Percentiles rank a stretch among this genome's conserved stretches.
Evolutionary conservation across 2,329 filamentous ascomycete species (phyloP).

Genomic region (Colletotrichum zoysiae): DNA sequence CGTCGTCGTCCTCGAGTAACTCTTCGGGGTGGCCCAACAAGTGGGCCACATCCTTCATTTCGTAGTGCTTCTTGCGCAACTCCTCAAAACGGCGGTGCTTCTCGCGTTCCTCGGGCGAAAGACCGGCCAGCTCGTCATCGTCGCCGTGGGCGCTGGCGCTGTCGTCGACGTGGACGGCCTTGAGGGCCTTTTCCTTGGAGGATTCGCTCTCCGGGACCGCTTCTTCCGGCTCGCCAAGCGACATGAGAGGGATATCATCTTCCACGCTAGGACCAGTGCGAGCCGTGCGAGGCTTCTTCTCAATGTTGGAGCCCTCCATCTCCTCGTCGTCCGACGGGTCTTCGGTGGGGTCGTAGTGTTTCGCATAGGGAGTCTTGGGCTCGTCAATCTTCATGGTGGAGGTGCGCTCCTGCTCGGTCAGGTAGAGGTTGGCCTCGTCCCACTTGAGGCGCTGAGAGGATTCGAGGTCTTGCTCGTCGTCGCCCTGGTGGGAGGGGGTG

Average conservation of each 20-base stretch:
- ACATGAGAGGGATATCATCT: slow-evolving; percentile 92
- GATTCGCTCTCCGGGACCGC: slow-evolving; percentile 65
- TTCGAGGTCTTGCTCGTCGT: slow-evolving; percentile 63
- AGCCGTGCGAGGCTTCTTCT: slow-evolving; percentile 50
- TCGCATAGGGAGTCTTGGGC: slow-evolving; percentile 96
- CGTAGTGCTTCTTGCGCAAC: slow-evolving; percentile 95
- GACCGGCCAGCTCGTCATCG: slow-evolving; percentile 65
- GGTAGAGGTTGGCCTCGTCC: slow-evolving; percentile 98
- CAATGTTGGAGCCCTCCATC: slow-evolving; percentile 68
- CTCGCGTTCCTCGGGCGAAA: slow-evolving; percentile 81
- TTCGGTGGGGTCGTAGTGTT: slow-evolving; percentile 89
- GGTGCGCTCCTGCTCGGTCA: slow-evolving; percentile 95
- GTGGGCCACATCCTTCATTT: slow-evolving; percentile 95
- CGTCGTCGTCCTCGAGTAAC: slow-evolving; percentile 71
- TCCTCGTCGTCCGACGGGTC: slow-evolving; percentile 86
- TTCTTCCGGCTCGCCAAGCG: slow-evolving; percentile 92
- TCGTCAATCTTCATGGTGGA: slow-evolving; percentile 99
- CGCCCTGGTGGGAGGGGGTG: slow-evolving; percentile 59
- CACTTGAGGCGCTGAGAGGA: slow-evolving; percentile 87
- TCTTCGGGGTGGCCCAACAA: slow-evolving; percentile 83
- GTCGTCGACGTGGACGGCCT: slow-evolving; percentile 79
- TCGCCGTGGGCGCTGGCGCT: slow-evolving; percentile 66
- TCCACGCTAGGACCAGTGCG: slow-evolving; percentile 44
- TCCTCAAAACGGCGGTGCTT: slow-evolving; percentile 94
- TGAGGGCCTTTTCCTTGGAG: slow-evolving; percentile 44